Evolutionary conservation across 1,284 basidiomycete species (phyloP).

Genomic region (Caloboletus firmus): DNA sequence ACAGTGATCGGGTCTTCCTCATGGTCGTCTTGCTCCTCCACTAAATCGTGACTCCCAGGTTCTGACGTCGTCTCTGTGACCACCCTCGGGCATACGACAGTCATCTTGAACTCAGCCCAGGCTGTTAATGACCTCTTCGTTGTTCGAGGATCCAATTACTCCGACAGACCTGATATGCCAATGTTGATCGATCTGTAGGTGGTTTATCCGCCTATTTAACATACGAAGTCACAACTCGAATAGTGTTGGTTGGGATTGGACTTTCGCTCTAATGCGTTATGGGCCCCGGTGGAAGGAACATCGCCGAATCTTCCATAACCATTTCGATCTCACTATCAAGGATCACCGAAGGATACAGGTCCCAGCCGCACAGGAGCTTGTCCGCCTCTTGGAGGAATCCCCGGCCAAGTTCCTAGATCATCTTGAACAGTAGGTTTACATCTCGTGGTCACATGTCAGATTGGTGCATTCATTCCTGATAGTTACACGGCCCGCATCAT

Average conservation of each 20-base stretch:
- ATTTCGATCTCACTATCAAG: conserved; percentile 4
- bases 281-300: conserved; percentile 5
- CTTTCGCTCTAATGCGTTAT: conserved; percentile 5
- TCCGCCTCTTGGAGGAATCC: background rate
- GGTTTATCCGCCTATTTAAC: background rate
- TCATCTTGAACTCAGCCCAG: conserved; percentile 4
- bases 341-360: conserved; percentile 3
- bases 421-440: background rate
- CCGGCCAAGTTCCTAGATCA: conserved; percentile 2
- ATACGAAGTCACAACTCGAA: background rate
- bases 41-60: background rate
- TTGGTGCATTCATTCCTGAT: background rate
- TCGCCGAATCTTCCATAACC: conserved; percentile 4
- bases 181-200: conserved; percentile 9
- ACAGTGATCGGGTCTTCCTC: background rate
- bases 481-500: conserved; percentile 7
- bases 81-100: conserved; percentile 2
- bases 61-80: conserved; percentile 5
- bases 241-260: conserved; percentile 9
- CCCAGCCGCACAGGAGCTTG: background rate
- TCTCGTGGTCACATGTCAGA: background rate
- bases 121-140: conserved; percentile 7
- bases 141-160: conserved; percentile 2
- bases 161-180: conserved; percentile 4
- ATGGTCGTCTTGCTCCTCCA: background rate